These are phyloP conservation scores for Pseudogymnoascus sp. DNA, from an alignment of 2,329 filamentous ascomycete genomes.

Conservation along the genomic window DNA sequence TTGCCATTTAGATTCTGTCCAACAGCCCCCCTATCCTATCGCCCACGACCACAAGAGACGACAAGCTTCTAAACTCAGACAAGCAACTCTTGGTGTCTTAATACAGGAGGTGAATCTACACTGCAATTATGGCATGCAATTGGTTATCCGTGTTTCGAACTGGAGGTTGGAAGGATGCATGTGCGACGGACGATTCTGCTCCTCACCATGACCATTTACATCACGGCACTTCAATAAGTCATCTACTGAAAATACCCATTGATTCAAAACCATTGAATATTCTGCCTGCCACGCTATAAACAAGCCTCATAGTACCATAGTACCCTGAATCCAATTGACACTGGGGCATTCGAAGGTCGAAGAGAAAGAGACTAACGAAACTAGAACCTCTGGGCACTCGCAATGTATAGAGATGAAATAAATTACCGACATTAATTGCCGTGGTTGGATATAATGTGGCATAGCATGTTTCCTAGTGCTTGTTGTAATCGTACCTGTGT, in stretches of 20 bases:
- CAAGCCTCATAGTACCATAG: background rate
- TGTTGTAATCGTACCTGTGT: background rate
- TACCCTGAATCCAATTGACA: background rate
- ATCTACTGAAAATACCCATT: background rate
- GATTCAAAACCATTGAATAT: background rate
- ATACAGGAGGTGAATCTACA: no score
- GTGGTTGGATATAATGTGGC: background rate
- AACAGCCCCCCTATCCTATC: background rate
- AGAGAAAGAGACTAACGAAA: background rate
- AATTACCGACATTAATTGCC: background rate
- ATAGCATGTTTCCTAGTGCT: background rate
- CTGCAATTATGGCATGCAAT: background rate
- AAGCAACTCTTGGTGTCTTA: background rate
- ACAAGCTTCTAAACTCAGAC: background rate
- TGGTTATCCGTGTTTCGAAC: background rate
- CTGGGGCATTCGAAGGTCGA: no score
- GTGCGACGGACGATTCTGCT: background rate
- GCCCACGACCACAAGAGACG: background rate
- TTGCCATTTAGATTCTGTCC: background rate
- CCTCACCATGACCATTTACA: background rate
- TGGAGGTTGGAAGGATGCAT: background rate
- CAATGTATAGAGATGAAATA: background rate
- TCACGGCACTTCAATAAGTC: background rate
- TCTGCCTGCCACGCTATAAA: background rate
- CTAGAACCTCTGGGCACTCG: background rate